Base-by-base conservation (phyloP, 208 protist genomes). In the Eutreptiella sp. region DNA sequence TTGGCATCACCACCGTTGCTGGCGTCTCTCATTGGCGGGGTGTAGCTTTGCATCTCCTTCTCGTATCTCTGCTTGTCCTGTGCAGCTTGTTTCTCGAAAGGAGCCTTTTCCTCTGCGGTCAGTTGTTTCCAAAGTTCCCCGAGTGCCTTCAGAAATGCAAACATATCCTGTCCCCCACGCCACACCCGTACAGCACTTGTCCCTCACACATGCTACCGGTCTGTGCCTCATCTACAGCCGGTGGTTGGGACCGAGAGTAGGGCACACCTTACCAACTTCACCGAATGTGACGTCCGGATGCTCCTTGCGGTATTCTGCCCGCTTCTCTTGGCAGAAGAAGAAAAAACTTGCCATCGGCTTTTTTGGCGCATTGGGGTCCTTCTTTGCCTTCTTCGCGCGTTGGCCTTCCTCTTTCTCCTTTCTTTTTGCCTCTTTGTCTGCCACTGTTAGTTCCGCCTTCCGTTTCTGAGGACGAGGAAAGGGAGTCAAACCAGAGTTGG, bases 311-410 rank as follows among this genome's bases (percentile, higher is more conserved):
- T 88, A 60, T 67, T 84, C 87, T 77, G 27, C 48, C 60, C 7
- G 72, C 65, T 86, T 65, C 21, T 88, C 80, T 52, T 78, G 80
- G 36, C 34, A 65, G 57, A 89, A 92, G 68, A 77, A 87, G 24
- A 89, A 73, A 70, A 84, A 92, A 21, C 78, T 73, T 29, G 75
- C 75, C 55, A 86, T 38, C 7, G 81, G 34, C n/a, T 80, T 67
- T 68, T 92, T 92, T 27, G 86, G 86, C 4, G 73, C 81, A 38
- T 85, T 82, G 26, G 77, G 72, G 65, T 87, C 81, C 72, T 92
- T 90, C 52, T 63, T 75, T 27, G 62, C 57, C 68, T 80, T 82
- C 3, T 4, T n/a, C n/a, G n/a, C n/a, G n/a, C n/a, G n/a, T n/a
- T n/a, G n/a, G n/a, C n/a, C n/a, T n/a, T n/a, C n/a, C n/a, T n/a